Conservation (phyloP, 179 eudicot genomes). For the Spergularia azorica region DNA sequence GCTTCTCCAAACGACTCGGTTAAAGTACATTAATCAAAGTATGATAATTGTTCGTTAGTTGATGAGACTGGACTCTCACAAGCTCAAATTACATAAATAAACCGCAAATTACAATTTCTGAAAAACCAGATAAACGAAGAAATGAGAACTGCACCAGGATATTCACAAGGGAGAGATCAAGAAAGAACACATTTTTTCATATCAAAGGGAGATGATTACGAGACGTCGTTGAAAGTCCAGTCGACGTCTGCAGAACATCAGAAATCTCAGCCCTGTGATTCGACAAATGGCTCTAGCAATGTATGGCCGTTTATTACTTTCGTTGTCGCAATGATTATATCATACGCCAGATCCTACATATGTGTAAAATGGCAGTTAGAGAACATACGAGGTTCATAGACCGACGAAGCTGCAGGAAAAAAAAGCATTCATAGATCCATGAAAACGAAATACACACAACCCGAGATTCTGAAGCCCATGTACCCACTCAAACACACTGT, state of each 20-base stretch:
- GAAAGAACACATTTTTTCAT: neutral
- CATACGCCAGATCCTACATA: conserved; percentile 76
- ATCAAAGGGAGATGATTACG: neutral
- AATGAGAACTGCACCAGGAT: neutral
- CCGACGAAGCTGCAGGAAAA: neutral
- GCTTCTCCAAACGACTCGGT: too few relatives aligned
- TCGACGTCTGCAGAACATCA: neutral
- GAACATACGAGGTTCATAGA: neutral
- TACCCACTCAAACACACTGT: neutral
- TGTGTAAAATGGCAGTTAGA: neutral
- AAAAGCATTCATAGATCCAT: neutral
- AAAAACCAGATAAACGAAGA: neutral
- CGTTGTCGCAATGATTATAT: conserved; percentile 62
- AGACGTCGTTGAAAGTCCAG: neutral
- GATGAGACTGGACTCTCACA: too few relatives aligned
- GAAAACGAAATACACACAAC: neutral
- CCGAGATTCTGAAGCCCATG: neutral
- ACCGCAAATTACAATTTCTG: too few relatives aligned
- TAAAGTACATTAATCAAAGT: too few relatives aligned
- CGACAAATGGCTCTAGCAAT: conserved; percentile 58
- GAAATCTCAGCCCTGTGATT: conserved; percentile 37
- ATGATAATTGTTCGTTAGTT: too few relatives aligned
- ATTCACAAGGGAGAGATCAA: neutral
- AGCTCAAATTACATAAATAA: too few relatives aligned
- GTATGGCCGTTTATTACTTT: conserved; percentile 65